Base-by-base conservation (phyloP, 352 stramenopile genomes). In the Pythium apleroticum region DNA sequence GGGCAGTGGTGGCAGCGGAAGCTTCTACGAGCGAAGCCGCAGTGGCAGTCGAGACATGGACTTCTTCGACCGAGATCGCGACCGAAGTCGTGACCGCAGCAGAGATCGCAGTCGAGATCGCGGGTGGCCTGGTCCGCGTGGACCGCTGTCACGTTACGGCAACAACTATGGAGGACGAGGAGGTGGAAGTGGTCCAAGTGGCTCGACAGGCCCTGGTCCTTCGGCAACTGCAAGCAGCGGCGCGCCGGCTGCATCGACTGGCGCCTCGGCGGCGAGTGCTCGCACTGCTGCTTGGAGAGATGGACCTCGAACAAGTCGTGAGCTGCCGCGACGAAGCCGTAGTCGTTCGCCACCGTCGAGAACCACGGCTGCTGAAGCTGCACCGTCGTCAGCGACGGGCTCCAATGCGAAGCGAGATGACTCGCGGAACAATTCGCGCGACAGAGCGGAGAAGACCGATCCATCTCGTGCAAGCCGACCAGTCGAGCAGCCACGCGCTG, bases 21-120 rank as follows among this genome's bases (percentile, higher is more conserved):
- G 68, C 10, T 89, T 86, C 28, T 85, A 62, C 37, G 62, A 63
- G 24, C 52, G 52, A 24, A 55, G 31, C n/a, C 54, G 58, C 27
- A 66, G 57, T 39, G 52, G 50, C 7, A 63, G 52, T 20, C 65
- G 65, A 28, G 65, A 66, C 33, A 43, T 57, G 52, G 65, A 72
- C 28, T 68, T 64, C n/a, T 72, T 53, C 48, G 65, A 72, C 45
- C 59, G 65, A 12, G 65, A 72, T 6, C 57, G 65, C 15, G 58
- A 67, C n/a, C 57, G 64, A 5, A 54, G 55, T 19, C 53, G 33
- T 6, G 60, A 66, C 37, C 59, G 66, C 25, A 66, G 66, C 41
- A 33, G 50, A n/a, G 60, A 67, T 48, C 35, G 60, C 17, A 61
- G 52, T 56, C 60, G 60, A 55, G 60, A 61, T 49, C 22, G 60